phyloP scores from a whole-genome alignment of 1,284 basidiomycete genomes.

The Polyporus tsugae region DNA sequence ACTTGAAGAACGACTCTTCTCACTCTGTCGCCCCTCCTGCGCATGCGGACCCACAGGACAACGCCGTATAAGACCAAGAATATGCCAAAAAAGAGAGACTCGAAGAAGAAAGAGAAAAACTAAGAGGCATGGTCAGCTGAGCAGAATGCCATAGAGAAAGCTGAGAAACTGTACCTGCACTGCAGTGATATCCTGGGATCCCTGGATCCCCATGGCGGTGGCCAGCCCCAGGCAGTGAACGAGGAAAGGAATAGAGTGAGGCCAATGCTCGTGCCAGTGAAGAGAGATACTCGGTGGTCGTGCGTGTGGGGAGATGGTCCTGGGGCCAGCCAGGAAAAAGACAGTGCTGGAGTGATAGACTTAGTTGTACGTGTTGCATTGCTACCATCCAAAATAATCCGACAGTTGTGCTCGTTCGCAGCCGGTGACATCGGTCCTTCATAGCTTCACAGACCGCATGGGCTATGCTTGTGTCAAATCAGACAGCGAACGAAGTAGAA shows the following conservation, averaged over 20 bases:
- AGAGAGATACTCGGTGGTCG: background rate
- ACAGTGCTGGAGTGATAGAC: background rate
- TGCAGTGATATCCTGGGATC: background rate
- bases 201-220: background rate
- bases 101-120: constrained; percentile 26
- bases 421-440: background rate
- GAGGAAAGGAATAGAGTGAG: background rate
- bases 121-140: background rate
- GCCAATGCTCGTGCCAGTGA: background rate
- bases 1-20: constrained; percentile 10
- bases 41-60: constrained; percentile 22
- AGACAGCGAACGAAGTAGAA: background rate
- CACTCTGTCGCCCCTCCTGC: background rate
- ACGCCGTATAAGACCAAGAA: constrained; percentile 24
- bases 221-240: background rate
- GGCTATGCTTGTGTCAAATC: background rate
- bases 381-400: background rate
- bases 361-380: background rate
- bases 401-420: background rate
- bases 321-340: background rate
- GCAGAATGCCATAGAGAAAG: background rate
- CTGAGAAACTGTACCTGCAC: constrained; percentile 5
- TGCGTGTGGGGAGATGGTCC: background rate
- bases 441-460: background rate
- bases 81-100: constrained; percentile 26